A percentile compares a stretch with the other conserved stretches of the same genome.
Evolutionary conservation across 2,329 filamentous ascomycete species (phyloP).

Genomic region (Ophiocordyceps polyrhachis-furcata): DNA sequence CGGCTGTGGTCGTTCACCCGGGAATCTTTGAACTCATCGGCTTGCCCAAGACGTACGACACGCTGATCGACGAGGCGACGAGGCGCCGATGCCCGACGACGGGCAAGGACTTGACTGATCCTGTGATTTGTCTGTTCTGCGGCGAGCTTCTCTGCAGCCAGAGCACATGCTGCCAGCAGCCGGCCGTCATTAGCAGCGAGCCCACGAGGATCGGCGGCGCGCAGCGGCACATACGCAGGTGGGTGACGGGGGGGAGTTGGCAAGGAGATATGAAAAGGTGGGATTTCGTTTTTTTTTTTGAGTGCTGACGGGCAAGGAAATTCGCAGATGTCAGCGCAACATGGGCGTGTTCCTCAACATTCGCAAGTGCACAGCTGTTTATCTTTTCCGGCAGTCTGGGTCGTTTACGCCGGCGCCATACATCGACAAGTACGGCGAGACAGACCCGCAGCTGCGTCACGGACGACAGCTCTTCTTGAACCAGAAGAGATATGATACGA

Average conservation of each 20-base stretch:
- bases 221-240: slow-evolving; percentile 79
- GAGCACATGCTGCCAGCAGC: slow-evolving; percentile 70
- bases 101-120: slow-evolving; percentile 79
- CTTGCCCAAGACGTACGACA: slow-evolving; percentile 79
- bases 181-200: slow-evolving; percentile 26
- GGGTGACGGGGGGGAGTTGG: slow-evolving; percentile 18
- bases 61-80: slow-evolving; percentile 80
- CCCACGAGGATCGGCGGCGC: slow-evolving; percentile 53
- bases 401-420: slow-evolving; percentile 81
- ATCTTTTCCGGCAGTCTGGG: slow-evolving; percentile 64
- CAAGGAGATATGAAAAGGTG: background rate
- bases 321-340: slow-evolving; percentile 59
- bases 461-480: slow-evolving; percentile 82
- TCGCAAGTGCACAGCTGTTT: slow-evolving; percentile 83
- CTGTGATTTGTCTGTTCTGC: slow-evolving; percentile 83
- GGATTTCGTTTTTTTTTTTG: background rate
- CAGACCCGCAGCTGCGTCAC: slow-evolving; percentile 74
- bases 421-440: slow-evolving; percentile 89
- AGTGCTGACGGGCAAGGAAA: background rate
- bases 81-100: slow-evolving; percentile 70
- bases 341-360: slow-evolving; percentile 94
- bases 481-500: slow-evolving; percentile 79
- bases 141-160: slow-evolving; percentile 95
- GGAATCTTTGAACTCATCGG: slow-evolving; percentile 89
- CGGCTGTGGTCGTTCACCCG: slow-evolving; percentile 52